These are phyloP conservation scores for Naganishia friedmannii DNA, from an alignment of 768 basidiomycete species.

Conservation along the genomic window DNA sequence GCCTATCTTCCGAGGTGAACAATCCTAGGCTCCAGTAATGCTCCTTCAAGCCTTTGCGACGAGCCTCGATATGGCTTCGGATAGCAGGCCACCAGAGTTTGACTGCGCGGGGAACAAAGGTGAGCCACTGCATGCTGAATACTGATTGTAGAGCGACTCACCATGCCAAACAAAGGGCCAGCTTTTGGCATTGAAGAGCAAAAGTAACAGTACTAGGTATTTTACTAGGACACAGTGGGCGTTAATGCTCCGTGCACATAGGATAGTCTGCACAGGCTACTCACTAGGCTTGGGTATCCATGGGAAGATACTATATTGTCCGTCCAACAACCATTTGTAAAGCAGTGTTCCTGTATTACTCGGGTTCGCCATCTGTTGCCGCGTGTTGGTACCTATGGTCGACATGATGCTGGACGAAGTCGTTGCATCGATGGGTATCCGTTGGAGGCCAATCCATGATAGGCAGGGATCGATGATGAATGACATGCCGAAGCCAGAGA, in stretches of 20 bases:
- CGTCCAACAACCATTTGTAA: constrained; percentile 21
- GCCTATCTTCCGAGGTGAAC: constrained; percentile 15
- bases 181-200: constrained; percentile 28
- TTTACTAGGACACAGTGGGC: constrained; percentile 18
- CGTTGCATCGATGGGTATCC: constrained; percentile 5
- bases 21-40: constrained; percentile 25
- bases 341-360: not conserved
- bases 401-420: constrained; percentile 9
- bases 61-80: constrained; percentile 21
- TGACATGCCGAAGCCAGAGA: not conserved
- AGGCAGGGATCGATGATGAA: not conserved
- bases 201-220: constrained; percentile 26
- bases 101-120: not conserved
- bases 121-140: not conserved
- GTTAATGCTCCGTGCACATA: not conserved
- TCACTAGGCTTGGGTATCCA: constrained; percentile 26
- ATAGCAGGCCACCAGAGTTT: constrained; percentile 32
- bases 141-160: not conserved
- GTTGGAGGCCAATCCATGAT: constrained; percentile 14
- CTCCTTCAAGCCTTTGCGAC: constrained; percentile 2
- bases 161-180: constrained; percentile 34
- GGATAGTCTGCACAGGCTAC: not conserved
- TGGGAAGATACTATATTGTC: constrained; percentile 24
- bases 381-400: not conserved
- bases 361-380: not conserved